Percentiles rank a stretch among this genome's conserved stretches.
phyloP scores from a whole-genome alignment of 345 rosid genomes.

The thale cress (Arabidopsis thaliana) region DNA sequence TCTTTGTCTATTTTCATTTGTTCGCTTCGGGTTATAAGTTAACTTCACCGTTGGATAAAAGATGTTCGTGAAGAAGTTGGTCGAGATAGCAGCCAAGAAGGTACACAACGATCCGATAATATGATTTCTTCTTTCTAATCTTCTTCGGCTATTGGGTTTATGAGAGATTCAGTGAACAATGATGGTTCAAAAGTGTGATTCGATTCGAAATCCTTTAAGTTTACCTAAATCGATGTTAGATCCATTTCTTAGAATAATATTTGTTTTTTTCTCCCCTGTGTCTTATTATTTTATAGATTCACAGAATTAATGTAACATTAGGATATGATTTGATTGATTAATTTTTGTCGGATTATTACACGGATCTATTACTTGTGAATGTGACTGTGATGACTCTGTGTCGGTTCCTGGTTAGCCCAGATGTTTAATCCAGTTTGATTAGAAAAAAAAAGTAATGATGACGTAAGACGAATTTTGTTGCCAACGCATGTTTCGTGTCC shows the following conservation, averaged over 20 bases:
- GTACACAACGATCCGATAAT: background rate
- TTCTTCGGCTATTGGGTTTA: conserved; percentile 20
- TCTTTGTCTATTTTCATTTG: background rate
- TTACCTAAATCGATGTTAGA: conserved; percentile 32
- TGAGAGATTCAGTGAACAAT: conserved; percentile 18
- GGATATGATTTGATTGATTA: conserved; percentile 4
- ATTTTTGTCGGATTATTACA: conserved; percentile 22
- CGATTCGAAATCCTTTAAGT: background rate
- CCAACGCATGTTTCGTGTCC: conserved; percentile 39
- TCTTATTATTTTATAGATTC: background rate
- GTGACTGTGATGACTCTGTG: conserved; percentile 22
- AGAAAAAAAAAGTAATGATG: background rate
- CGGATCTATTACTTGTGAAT: conserved; percentile 35
- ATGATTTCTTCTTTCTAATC: background rate
- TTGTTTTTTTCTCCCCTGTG: background rate
- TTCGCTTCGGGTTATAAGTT: background rate
- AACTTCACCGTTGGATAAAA: conserved; percentile 16
- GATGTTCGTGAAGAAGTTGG: conserved; percentile 49
- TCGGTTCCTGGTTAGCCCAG: conserved; percentile 41
- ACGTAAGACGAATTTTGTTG: conserved; percentile 17
- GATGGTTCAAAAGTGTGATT: background rate
- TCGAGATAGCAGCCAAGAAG: conserved; percentile 47
- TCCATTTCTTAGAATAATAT: conserved; percentile 27
- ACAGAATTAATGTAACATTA: background rate
- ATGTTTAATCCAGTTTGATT: conserved; percentile 1